Conservation (phyloP, 345 rosid species). For the Syzygium grande region DNA sequence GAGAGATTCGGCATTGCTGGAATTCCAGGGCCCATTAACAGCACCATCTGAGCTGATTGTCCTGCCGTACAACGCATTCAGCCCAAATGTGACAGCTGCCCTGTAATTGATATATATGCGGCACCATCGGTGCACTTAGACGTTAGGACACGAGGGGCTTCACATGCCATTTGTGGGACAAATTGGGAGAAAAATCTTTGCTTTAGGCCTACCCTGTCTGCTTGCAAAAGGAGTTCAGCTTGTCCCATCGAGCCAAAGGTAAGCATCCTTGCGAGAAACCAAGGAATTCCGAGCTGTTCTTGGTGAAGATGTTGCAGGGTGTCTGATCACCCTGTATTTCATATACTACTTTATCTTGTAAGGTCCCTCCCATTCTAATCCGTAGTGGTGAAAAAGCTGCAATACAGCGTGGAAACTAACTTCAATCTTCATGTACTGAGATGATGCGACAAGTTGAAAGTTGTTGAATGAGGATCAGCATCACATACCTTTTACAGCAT, state of each 20-base stretch:
- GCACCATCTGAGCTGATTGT: slow-evolving; percentile 12
- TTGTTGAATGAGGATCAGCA: neutral
- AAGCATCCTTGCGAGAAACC: slow-evolving; percentile 61
- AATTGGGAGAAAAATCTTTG: neutral
- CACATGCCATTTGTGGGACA: neutral
- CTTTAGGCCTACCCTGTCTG: slow-evolving; percentile 33
- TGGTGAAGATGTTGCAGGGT: slow-evolving; percentile 39
- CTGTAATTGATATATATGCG: slow-evolving; percentile 2
- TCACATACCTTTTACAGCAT: slow-evolving; percentile 52
- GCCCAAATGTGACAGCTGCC: slow-evolving; percentile 27
- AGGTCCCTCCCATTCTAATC: slow-evolving; percentile 70
- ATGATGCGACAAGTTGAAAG: neutral
- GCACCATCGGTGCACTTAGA: neutral
- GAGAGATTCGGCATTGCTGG: slow-evolving; percentile 31
- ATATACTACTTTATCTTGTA: slow-evolving; percentile 52
- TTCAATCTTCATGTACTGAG: neutral
- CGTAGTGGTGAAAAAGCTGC: slow-evolving; percentile 69
- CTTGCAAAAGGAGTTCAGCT: slow-evolving; percentile 40
- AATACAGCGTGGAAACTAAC: neutral
- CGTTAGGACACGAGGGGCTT: neutral
- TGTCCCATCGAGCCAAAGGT: slow-evolving; percentile 59
- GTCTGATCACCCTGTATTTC: slow-evolving; percentile 22
- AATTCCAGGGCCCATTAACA: slow-evolving; percentile 32
- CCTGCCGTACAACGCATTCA: slow-evolving; percentile 34
- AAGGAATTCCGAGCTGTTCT: slow-evolving; percentile 37